Base-by-base conservation (phyloP, 129 eudicot genomes). In the Solidago caesia region DNA sequence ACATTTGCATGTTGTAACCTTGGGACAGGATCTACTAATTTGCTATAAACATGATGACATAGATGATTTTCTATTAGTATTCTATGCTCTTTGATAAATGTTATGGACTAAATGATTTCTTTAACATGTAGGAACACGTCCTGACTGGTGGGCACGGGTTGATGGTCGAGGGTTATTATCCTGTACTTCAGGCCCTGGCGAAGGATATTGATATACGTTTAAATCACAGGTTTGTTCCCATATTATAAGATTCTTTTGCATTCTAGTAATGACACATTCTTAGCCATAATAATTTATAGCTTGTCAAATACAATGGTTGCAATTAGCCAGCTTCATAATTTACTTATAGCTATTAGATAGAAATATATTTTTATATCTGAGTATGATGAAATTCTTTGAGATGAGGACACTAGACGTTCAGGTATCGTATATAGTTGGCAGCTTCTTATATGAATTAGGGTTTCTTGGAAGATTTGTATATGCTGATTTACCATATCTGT, bases 131-230 rank as follows among this genome's bases (percentile, higher is more conserved):
- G 98, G 98, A 93, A 77, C 75, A 93, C 71, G 91, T 93, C 44
- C 97, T 93, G 10, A 62, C 98, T 53, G 98, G 98, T 78, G 98
- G 98, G 60, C 98, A 93, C 64, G 98, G 98, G 39, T 86, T 93
- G 44, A 90, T 93, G 98, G 95, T 86, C 53, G 91, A 87, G 75
- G 98, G 98, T 61, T 93, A 93, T 68, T 78, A 85, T 74, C 97
- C 98, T 8, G 85, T 94, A 12, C 87, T 94, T 42, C 86, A 91
- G 77, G 88, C 97, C 51, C 83, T 94, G 61, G 83, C 99, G 11
- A 85, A 87, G 74, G 96, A 85, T 77, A 74, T 94, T 67, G 96
- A 91, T 67, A 86, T 94, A 16, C 94, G 96, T 64, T 83, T 94
- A 80, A 89, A 85, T 85, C 97, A 91, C 91, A 83, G 91, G 99